Base-by-base conservation (phyloP, 2,329 filamentous ascomycete species). In the Colletotrichum limetticola region DNA sequence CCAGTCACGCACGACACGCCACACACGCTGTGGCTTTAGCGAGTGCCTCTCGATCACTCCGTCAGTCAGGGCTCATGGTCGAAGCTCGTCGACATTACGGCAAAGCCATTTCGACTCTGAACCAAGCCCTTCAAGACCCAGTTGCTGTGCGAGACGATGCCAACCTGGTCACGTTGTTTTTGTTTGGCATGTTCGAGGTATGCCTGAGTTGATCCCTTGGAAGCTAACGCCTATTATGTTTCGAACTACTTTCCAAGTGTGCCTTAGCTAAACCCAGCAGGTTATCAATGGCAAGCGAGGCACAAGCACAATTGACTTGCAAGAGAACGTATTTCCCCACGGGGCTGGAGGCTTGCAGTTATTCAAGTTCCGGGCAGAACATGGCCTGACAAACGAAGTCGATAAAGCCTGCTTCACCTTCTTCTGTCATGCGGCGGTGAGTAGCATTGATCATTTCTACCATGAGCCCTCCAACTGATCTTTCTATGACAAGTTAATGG, bases 121-220 rank as follows among this genome's bases (percentile, higher is more conserved):
- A 59, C 37, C 52, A 64, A 24, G 68, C 68, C 5, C 16, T 74
- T 1, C 5, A 16, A 16, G 52, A 63, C 2, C 63, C 62, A 1
- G 22, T 49, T 1, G 5, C 55, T n/a, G 58, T 67, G 8, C 16
- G 46, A 22, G 37, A 74, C 57, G 68, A 74, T 5, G 66, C 63
- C 1, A 65, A 67, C 7, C 16, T 74, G 28, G 63, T 71, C 0
- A 74, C 72, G 2, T 19, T 74, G 28, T 74, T 74, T 19, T 42
- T 74, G 0, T 59, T 74, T 19, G 72, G 68, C 3, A 60, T 74
- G 59, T 74, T 72, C 6, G 63, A 72, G 63, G 72, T 74, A 19
- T 19, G 68, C 11, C 26, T 49, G 19, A 19, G 37, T 24, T 6
- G 4, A 2, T 5, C 22, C 5, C 22, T 3, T 32, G 5, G 3